A percentile compares a stretch with the other conserved stretches of the same genome.
Evolutionary conservation across 1,284 basidiomycete genomes (phyloP).

Genomic region (Moesziomyces sp.): DNA sequence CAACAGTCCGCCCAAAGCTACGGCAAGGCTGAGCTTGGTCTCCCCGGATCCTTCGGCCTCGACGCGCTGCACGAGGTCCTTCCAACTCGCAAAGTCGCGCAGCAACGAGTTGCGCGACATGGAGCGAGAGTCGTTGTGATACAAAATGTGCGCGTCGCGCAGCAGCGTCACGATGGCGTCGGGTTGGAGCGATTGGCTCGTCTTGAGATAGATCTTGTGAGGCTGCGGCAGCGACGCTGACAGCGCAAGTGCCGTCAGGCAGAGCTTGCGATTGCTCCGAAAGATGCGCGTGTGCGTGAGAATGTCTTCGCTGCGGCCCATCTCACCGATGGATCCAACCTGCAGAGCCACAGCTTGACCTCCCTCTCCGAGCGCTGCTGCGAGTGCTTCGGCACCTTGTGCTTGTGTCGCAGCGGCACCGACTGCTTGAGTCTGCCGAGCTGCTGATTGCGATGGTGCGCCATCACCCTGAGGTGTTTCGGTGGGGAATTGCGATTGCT

Average conservation of each 20-base stretch:
- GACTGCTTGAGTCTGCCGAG: background rate
- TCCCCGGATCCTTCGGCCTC: constrained; percentile 61
- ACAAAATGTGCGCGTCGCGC: constrained; percentile 57
- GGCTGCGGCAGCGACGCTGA: constrained; percentile 34
- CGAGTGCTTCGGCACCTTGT: background rate
- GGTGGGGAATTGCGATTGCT: background rate
- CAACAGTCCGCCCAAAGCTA: constrained; percentile 44
- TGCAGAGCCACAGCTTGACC: constrained; percentile 27
- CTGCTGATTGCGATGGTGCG: background rate
- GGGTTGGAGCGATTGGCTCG: constrained; percentile 49
- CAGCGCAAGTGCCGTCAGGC: constrained; percentile 52
- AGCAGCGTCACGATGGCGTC: constrained; percentile 50
- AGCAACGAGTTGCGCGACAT: constrained; percentile 48
- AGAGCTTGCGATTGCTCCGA: constrained; percentile 55
- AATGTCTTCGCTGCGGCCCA: constrained; percentile 24
- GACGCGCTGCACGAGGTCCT: constrained; percentile 59
- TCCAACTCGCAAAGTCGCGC: constrained; percentile 60
- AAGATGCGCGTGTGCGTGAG: constrained; percentile 56
- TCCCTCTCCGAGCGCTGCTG: constrained; percentile 14
- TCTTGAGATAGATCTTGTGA: constrained; percentile 57
- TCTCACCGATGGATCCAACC: constrained; percentile 16
- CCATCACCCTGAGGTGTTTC: too few relatives aligned
- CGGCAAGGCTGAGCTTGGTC: constrained; percentile 54
- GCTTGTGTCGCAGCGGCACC: background rate
- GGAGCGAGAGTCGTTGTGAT: constrained; percentile 40